Evolutionary conservation across 2,329 filamentous ascomycete genomes (phyloP).

Genomic region (Diaporthe sp.): DNA sequence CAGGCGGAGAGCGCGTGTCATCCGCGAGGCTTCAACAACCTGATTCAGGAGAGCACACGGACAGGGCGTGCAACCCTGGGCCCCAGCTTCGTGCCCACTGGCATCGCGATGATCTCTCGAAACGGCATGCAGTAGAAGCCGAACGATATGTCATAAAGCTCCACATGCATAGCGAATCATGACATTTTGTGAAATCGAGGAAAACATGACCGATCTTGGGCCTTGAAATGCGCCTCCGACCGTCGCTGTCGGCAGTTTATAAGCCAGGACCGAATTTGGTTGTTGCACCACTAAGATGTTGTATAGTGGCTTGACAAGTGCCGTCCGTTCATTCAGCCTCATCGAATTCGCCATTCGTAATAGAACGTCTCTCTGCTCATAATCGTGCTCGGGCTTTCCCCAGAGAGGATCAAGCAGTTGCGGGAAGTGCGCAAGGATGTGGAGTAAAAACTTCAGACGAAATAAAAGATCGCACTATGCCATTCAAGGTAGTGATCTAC

Average conservation of each 20-base stretch:
- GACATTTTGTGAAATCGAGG: constrained; percentile 29
- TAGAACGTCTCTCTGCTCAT: neutral
- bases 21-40: constrained; percentile 11
- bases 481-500: constrained; percentile 22
- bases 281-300: neutral
- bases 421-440: constrained; percentile 38
- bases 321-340: neutral
- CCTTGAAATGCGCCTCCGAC: neutral
- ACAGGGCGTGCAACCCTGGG: constrained; percentile 6
- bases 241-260: neutral
- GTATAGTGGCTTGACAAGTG: constrained; percentile 5
- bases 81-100: constrained; percentile 27
- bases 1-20: neutral
- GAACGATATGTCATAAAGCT: constrained; percentile 27
- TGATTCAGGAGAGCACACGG: constrained; percentile 37
- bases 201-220: constrained; percentile 25
- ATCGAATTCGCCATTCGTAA: neutral
- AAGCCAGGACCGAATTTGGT: neutral
- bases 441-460: constrained; percentile 38
- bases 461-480: constrained; percentile 39
- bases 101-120: constrained; percentile 22
- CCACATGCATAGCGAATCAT: constrained; percentile 31
- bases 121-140: constrained; percentile 29
- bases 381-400: constrained; percentile 16
- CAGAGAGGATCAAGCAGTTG: constrained; percentile 35